Evolutionary conservation across 78 protist genomes (phyloP).

Genomic region (Guillardia theta): DNA sequence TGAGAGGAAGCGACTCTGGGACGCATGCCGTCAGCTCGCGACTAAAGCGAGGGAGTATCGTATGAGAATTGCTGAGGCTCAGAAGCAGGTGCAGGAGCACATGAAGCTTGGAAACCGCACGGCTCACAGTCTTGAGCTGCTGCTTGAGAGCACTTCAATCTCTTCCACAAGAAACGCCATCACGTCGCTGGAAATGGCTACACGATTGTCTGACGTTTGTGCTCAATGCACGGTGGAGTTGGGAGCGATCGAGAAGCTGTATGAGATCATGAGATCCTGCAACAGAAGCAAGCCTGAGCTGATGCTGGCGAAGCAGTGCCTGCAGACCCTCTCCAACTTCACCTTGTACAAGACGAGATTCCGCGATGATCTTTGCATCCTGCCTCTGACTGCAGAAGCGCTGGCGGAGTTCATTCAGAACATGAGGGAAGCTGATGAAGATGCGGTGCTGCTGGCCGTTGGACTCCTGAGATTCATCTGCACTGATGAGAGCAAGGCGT

Average conservation of each 20-base stretch:
- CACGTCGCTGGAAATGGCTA: constrained; percentile 4
- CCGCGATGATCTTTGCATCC: neutral
- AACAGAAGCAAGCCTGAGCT: neutral
- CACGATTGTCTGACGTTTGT: neutral
- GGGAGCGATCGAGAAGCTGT: neutral
- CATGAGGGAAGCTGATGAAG: neutral
- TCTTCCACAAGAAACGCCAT: neutral
- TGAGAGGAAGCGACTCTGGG: neutral
- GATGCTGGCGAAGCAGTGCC: neutral
- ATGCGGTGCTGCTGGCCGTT: neutral
- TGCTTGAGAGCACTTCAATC: neutral
- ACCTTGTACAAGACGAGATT: neutral
- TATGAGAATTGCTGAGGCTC: neutral
- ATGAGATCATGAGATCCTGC: neutral
- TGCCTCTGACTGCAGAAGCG: neutral
- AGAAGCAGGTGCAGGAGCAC: constrained; percentile 27
- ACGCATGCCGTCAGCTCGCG: neutral
- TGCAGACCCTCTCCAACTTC: constrained; percentile 1
- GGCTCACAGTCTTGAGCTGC: neutral
- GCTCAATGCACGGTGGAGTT: neutral
- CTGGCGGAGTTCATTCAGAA: neutral
- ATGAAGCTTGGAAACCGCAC: constrained; percentile 12
- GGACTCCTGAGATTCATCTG: neutral
- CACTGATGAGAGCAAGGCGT: neutral
- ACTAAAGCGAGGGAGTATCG: neutral